Base-by-base conservation (phyloP, 1,284 basidiomycete species). In the Tausonia pullulans region DNA sequence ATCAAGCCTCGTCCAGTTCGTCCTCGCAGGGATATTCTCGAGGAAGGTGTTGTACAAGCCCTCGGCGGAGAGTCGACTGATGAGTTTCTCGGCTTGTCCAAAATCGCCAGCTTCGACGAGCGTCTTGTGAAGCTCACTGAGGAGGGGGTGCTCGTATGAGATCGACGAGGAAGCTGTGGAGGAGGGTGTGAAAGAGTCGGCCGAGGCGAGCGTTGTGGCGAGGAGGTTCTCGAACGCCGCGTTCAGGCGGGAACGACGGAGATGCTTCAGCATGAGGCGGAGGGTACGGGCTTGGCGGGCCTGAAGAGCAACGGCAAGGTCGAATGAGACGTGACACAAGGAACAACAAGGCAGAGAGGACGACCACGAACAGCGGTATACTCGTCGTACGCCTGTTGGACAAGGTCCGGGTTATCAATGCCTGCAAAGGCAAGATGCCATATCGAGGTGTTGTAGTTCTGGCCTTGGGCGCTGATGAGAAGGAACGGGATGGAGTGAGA, bases 381-480 rank as follows among this genome's bases (percentile, higher is more conserved):
- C 27, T 27, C 27, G 27, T 27, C 27, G 27, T 27, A 27, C 27
- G 27, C 27, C 27, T 27, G 27, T 27, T 27, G 27, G 27, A 27
- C 27, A 27, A 27, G 27, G 27, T 27, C 27, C 27, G 27, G 27
- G 2, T 27, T 27, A 27, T 27, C 27, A 27, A 27, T 27, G 27
- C 27, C 27, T 27, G 27, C 27, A 27, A 27, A 27, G 27, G 27
- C 27, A 27, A 27, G 27, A 27, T 27, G 27, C 63, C 63, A 64
- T 27, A 64, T 60, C 8, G 63, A 55, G 27, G 50, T 54, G 49
- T 64, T 64, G 45, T 64, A 64, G 41, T 64, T 60, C 3, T 43
- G 51, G 7, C 58, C 63, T 45, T 64, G 63, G 5, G 63, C 63
- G 4, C 58, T 64, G 46, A 27, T 14, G 7, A 14, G 53, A 44